A percentile compares a stretch with the other conserved stretches of the same genome.
These are phyloP conservation scores for Theobroma cacao DNA, from an alignment of 345 rosid genomes.

Conservation along the genomic window DNA sequence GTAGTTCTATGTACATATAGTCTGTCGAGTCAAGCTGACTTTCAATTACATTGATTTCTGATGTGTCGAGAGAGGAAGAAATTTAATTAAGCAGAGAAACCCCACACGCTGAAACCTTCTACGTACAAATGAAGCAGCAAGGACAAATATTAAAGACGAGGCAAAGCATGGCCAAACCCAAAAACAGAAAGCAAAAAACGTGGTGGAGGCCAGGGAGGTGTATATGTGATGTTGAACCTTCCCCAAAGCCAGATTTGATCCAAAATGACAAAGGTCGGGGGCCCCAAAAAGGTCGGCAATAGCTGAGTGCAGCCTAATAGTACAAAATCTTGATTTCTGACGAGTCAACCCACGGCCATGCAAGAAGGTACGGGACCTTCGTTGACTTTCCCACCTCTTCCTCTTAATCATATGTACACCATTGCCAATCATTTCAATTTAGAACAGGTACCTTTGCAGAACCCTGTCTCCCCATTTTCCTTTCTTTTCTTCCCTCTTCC, in stretches of 20 bases:
- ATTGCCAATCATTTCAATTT: neutral
- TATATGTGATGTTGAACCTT: too few species aligned
- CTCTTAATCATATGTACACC: conserved; percentile 5
- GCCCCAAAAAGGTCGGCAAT: conserved; percentile 9
- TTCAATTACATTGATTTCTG: neutral
- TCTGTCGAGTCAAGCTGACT: conserved; percentile 2
- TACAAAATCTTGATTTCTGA: conserved; percentile 27
- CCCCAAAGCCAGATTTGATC: neutral
- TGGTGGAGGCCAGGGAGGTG: neutral
- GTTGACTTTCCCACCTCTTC: conserved; percentile 35
- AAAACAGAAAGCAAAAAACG: neutral
- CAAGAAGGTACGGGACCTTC: conserved; percentile 20
- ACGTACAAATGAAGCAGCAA: neutral
- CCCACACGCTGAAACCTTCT: neutral
- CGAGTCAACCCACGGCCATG: conserved; percentile 33
- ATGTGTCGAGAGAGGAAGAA: neutral
- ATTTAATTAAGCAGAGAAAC: neutral
- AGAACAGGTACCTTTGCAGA: conserved; percentile 11
- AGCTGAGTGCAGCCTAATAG: conserved; percentile 24
- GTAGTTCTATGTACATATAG: too few species aligned
- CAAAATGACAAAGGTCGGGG: neutral
- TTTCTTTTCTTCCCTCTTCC: neutral
- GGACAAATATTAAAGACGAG: neutral
- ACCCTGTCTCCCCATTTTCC: conserved; percentile 10
- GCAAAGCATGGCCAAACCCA: neutral